Conservation (phyloP, 257 asterid genomes). For the Lantana camara region DNA sequence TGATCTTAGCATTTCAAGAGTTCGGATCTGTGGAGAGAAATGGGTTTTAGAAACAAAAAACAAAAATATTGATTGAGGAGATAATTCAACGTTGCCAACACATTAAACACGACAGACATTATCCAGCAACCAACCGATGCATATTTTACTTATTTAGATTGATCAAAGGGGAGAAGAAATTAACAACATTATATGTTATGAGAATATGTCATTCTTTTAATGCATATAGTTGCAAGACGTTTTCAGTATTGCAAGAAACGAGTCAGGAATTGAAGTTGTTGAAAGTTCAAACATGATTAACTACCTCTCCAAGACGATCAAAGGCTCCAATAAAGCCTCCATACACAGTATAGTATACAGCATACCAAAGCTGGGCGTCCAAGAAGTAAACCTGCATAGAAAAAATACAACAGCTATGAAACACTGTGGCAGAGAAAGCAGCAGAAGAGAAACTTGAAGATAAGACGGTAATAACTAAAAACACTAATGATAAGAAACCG, state of each 20-base stretch:
- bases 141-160: neutral
- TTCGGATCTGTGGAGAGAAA: conserved; percentile 70
- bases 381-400: conserved; percentile 92
- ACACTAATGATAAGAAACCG: conserved; percentile 34
- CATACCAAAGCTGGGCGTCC: conserved; percentile 97
- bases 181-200: neutral
- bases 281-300: conserved; percentile 17
- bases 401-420: conserved; percentile 23
- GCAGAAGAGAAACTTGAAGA: conserved; percentile 9
- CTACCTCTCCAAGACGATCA: conserved; percentile 98
- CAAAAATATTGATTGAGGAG: conserved; percentile 10
- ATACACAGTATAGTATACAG: conserved; percentile 76
- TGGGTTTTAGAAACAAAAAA: conserved; percentile 16
- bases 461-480: conserved; percentile 6
- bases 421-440: neutral
- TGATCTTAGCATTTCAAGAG: conserved; percentile 93
- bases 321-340: conserved; percentile 96
- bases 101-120: neutral
- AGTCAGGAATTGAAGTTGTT: conserved; percentile 4
- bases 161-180: neutral
- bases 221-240: neutral
- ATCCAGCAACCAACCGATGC: conserved; percentile 17
- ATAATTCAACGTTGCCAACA: conserved; percentile 11
- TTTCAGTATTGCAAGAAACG: neutral
- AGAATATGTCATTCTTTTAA: neutral